Evolutionary conservation across 2,329 filamentous ascomycete species (phyloP).

Genomic region (Parastagonospora nodorum): DNA sequence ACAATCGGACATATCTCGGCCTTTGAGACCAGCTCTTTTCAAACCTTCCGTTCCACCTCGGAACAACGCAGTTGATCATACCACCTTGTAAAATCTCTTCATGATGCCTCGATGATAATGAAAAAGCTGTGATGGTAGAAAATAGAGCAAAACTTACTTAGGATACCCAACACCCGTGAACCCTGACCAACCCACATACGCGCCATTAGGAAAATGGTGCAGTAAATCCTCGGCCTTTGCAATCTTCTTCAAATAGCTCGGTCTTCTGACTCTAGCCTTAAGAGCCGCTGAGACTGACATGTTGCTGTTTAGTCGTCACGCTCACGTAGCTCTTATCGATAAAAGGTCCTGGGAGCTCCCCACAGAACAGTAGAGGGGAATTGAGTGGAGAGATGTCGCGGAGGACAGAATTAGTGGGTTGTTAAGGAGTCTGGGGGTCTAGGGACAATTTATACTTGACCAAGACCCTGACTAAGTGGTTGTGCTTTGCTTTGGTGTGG

Average conservation of each 20-base stretch:
- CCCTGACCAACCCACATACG: slow-evolving; percentile 90
- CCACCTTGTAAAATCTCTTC: background rate
- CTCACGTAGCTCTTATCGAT: slow-evolving; percentile 14
- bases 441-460: slow-evolving; percentile 12
- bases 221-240: slow-evolving; percentile 79
- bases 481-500: slow-evolving; percentile 11
- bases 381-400: slow-evolving; percentile 17
- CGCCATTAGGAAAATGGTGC: slow-evolving; percentile 78
- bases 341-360: slow-evolving; percentile 5
- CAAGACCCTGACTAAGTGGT: slow-evolving; percentile 12
- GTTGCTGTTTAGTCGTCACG: background rate
- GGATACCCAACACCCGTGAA: slow-evolving; percentile 91
- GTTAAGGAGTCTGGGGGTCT: background rate
- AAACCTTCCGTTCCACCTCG: slow-evolving; percentile 38
- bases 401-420: slow-evolving; percentile 1
- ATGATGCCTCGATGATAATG: no score
- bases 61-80: slow-evolving; percentile 17
- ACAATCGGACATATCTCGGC: slow-evolving; percentile 33
- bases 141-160: slow-evolving; percentile 63
- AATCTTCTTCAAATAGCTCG: slow-evolving; percentile 80
- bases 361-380: background rate
- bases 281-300: slow-evolving; percentile 72
- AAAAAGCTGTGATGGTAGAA: no score
- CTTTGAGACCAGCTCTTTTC: slow-evolving; percentile 7
- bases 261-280: slow-evolving; percentile 74